Percentiles rank a stretch among this genome's conserved stretches.
Conservation (phyloP, 345 rosid species). For the Camelina sativa region DNA sequence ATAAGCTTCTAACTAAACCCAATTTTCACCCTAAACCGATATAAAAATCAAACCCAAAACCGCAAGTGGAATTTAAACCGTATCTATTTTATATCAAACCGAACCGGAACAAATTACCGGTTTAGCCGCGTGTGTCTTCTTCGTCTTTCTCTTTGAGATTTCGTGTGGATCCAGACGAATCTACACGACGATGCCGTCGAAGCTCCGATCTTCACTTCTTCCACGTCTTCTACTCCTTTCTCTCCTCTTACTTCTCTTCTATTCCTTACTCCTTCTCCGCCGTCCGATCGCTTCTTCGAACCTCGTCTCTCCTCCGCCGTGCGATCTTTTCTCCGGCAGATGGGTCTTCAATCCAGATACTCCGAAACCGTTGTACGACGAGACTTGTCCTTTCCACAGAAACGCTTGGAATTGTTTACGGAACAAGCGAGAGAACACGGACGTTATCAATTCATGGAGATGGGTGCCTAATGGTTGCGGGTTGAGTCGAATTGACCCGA, state of each 20-base stretch:
- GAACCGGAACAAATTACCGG: constrained; percentile 18
- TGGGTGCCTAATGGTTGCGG: constrained; percentile 78
- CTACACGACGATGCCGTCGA: constrained; percentile 54
- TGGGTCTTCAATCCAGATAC: constrained; percentile 60
- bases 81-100: not conserved
- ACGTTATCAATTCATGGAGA: constrained; percentile 72
- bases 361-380: constrained; percentile 61
- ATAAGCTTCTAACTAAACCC: not conserved
- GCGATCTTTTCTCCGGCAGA: constrained; percentile 75
- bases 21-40: not conserved
- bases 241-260: constrained; percentile 57
- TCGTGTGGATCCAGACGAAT: constrained; percentile 40
- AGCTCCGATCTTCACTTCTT: constrained; percentile 57
- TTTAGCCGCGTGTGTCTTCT: constrained; percentile 3
- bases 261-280: constrained; percentile 49
- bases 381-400: constrained; percentile 89
- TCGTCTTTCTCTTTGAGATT: constrained; percentile 24
- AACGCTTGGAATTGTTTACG: constrained; percentile 90
- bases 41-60: not conserved
- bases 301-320: constrained; percentile 45
- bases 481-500: constrained; percentile 65
- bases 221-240: constrained; percentile 58
- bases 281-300: constrained; percentile 30
- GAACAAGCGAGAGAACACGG: constrained; percentile 74
- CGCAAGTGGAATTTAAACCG: not conserved